Evolutionary conservation across 257 asterid species (phyloP), one percentile per base, ranked within the genome.

Genomic region (Echium plantagineum): DNA sequence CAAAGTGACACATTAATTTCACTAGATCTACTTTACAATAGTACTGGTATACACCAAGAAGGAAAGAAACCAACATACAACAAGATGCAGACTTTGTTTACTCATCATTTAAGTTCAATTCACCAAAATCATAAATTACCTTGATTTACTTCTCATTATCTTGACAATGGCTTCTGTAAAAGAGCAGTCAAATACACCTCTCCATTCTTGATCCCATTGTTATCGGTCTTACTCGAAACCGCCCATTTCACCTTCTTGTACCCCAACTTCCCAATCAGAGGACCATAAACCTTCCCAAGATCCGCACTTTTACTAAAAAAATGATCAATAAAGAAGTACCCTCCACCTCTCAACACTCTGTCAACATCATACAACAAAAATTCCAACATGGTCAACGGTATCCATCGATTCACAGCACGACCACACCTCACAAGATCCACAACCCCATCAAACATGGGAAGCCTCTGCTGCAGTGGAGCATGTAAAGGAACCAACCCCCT

Each of bases 181-280:
- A 91, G 93, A 3, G 98, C 94, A 35, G 96, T 85, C 85, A 88
- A 70, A 69, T 80, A 91, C 57, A 88, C 87, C 69, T 91, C 98
- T 2, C 87, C 94, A 74, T 85, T 85, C 87, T 88, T 88, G 65
- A 86, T 52, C 21, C 96, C 95, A 66, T 85, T 78, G 0, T 84
- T 31, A 82, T 91, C 96, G 35, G 64, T 73, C 83, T 91, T 91
- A 66, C 69, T 64, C 6, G 75, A 89, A 31, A 86, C 98, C 15
- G 94, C 93, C 98, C 98, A 91, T 64, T 91, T 91, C 72, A 91
- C 94, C 75, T 83, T 91, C 94, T 77, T 91, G 82, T 84, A 91
- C 59, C 91, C 95, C 70, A 91, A 51, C 60, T 82, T 88, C 69
- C 90, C 87, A 28, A 91, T 82, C 84, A 88, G 65, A 0, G 98